Percentiles rank a stretch among this genome's conserved stretches.
These are phyloP conservation scores for Pseudodiploospora longispora DNA, from an alignment of 2,329 filamentous ascomycete genomes.

Conservation along the genomic window DNA sequence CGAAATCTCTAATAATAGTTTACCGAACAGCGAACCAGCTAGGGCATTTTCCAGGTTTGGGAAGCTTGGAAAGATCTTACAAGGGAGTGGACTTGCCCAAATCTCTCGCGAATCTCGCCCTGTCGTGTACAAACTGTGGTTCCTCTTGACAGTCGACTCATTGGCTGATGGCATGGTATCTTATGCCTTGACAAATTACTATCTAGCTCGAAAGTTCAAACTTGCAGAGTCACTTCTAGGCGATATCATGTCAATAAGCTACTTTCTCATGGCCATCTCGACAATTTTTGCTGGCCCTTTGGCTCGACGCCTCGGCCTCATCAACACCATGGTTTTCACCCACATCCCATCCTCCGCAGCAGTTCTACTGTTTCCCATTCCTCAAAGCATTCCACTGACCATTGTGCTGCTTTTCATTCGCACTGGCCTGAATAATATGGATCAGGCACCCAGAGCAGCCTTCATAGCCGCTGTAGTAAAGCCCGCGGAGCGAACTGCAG, in stretches of 20 bases:
- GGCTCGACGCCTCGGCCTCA: slow-evolving; percentile 48
- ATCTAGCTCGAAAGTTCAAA: slow-evolving; percentile 48
- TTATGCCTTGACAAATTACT: slow-evolving; percentile 50
- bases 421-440: slow-evolving; percentile 59
- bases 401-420: slow-evolving; percentile 50
- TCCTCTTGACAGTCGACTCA: slow-evolving; percentile 55
- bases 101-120: slow-evolving; percentile 50
- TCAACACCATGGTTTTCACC: slow-evolving; percentile 58
- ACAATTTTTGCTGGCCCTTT: slow-evolving; percentile 51
- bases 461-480: slow-evolving; percentile 60
- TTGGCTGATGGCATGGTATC: slow-evolving; percentile 59
- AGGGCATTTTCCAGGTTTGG: too few relatives aligned
- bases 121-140: slow-evolving; percentile 57
- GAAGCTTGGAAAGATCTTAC: slow-evolving; percentile 2
- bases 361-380: slow-evolving; percentile 51
- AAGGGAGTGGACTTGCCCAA: slow-evolving; percentile 36
- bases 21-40: too few relatives aligned
- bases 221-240: slow-evolving; percentile 50
- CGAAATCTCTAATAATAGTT: background rate
- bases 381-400: slow-evolving; percentile 41
- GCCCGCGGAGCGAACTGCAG: slow-evolving; percentile 57
- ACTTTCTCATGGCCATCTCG: slow-evolving; percentile 46
- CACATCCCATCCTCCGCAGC: slow-evolving; percentile 55
- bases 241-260: slow-evolving; percentile 45
- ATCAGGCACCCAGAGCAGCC: slow-evolving; percentile 57